phyloP scores from a whole-genome alignment of 495 filamentous ascomycete species.

The Aspergillus sclerotioniger region DNA sequence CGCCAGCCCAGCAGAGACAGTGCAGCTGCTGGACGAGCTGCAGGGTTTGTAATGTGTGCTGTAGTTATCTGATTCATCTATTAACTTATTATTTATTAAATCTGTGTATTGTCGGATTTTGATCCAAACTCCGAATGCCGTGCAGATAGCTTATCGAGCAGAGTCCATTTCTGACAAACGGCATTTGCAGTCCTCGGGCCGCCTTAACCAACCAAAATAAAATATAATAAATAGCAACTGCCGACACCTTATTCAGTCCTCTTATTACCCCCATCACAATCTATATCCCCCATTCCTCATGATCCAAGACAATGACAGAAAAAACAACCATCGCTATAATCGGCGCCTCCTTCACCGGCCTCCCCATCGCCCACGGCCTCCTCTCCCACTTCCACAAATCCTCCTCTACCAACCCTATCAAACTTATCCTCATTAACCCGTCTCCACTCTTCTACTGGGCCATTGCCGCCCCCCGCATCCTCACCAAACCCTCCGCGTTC shows the following conservation, averaged over 20 bases:
- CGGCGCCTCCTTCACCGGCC: slow-evolving; percentile 60
- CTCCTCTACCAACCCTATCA: slow-evolving; percentile 46
- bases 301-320: not conserved
- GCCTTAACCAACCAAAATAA: no score
- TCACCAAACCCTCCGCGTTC: slow-evolving; percentile 43
- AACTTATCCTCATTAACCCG: slow-evolving; percentile 56
- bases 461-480: slow-evolving; percentile 48
- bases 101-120: not conserved
- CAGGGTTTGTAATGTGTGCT: slow-evolving; percentile 15
- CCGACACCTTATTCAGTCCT: not conserved
- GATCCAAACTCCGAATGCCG: no score
- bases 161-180: not conserved
- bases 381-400: slow-evolving; percentile 35
- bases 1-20: slow-evolving; percentile 85
- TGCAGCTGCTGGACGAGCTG: slow-evolving; percentile 82
- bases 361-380: slow-evolving; percentile 58
- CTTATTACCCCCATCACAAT: no score
- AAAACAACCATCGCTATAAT: slow-evolving; percentile 53
- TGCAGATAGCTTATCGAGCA: no score
- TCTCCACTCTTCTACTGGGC: slow-evolving; percentile 53
- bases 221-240: not conserved
- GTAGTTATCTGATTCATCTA: no score
- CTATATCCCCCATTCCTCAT: not conserved
- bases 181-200: no score
- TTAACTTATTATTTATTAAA: no score